phyloP scores from a whole-genome alignment of 441 rosid genomes.

The Arabidopsis hybrid region DNA sequence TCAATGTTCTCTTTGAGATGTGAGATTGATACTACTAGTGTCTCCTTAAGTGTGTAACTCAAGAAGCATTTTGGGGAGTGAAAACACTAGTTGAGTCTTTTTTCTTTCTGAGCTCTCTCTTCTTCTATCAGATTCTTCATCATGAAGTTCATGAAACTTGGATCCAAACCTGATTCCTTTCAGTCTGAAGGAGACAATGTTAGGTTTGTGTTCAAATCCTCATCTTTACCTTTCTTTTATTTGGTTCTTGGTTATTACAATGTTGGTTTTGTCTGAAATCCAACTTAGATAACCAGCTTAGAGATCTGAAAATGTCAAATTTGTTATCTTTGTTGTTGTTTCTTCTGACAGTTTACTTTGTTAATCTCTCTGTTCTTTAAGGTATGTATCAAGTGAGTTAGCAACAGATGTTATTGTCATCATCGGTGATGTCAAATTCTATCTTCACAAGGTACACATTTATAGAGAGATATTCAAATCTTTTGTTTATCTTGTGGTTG shows the following conservation, averaged over 20 bases:
- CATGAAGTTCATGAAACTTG: constrained; percentile 99
- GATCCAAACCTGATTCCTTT: constrained; percentile 94
- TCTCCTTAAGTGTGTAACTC: constrained; percentile 56
- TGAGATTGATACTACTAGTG: constrained; percentile 24
- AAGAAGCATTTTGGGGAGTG: constrained; percentile 50
- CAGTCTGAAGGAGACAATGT: constrained; percentile 76
- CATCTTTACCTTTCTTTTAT: neutral
- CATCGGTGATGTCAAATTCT: constrained; percentile 65
- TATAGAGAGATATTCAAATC: constrained; percentile 8
- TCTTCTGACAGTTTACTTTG: constrained; percentile 17
- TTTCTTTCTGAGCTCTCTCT: constrained; percentile 14
- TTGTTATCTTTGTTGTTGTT: constrained; percentile 4
- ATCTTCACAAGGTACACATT: constrained; percentile 66
- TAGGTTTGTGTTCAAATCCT: constrained; percentile 58
- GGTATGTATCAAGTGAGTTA: constrained; percentile 73
- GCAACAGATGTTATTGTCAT: constrained; percentile 63
- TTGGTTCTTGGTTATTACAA: constrained; percentile 5
- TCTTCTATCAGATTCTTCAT: neutral
- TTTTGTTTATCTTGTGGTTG: neutral
- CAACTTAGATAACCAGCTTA: neutral
- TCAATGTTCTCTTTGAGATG: constrained; percentile 60
- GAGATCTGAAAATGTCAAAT: constrained; percentile 10
- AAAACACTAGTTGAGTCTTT: neutral
- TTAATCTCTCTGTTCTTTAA: constrained; percentile 35
- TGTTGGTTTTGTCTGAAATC: constrained; percentile 12